Base-by-base conservation (phyloP, 176 grass and related monocot species). In the Aegilops umbellulata region DNA sequence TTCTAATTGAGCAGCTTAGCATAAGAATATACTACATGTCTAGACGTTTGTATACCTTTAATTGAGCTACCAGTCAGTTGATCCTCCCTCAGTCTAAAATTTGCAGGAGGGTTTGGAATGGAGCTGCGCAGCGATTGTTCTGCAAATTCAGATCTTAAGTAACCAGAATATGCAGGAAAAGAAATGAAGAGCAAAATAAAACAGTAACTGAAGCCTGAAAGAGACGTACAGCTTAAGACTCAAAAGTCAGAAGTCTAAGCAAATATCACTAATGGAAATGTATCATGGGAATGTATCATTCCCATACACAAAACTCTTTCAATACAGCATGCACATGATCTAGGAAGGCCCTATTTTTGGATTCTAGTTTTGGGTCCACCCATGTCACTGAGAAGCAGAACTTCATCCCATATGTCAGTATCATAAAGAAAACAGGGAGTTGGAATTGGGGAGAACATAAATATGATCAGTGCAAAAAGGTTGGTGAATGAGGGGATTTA, bases 71-170 rank as follows among this genome's bases (percentile, higher is more conserved):
- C 94, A 76, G 85, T 87, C 19, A 99, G 87, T 85, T 93, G 97
- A 86, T 99, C 97, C 84, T 99, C 97, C 36, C 85, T 87, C 49
- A 97, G 64, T 74, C 93, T 99, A 77, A 99, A 97, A 88, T 91
- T 94, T 83, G 88, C 87, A 81, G 97, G 92, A 36, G 92, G 87
- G 62, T 79, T 93, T 63, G 94, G 94, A 88, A 99, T 96, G 69
- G 97, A 93, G 74, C 86, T 94, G 27, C 73, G 90, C 82, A 99
- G 76, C 14, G 88, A 91, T 94, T 95, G 91, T 77, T 89, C 97
- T 99, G 92, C 83, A 87, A 77, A 90, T 86, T 74, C 76, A 86
- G 51, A 95, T 60, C 15, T 81, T 78, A 69, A 29, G 76, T 61
- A 74, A 90, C 61, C 86, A n/a, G 51, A 20, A 23, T 77, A 41